These are phyloP conservation scores for Pseudonitzschia multistriata DNA, from an alignment of 108 stramenopile species.

Conservation along the genomic window DNA sequence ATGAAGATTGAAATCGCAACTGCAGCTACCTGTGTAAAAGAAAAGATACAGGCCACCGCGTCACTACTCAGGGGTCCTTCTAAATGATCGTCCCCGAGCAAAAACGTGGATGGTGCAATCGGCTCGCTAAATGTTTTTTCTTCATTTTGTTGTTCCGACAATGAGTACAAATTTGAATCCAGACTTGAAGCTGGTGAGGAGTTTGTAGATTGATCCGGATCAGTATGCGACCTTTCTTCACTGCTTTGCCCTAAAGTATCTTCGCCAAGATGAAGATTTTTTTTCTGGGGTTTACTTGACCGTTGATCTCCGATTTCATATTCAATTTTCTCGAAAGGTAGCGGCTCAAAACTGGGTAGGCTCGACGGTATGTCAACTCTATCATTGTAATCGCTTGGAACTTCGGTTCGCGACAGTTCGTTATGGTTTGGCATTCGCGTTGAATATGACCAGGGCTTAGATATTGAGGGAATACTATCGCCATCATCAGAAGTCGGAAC, in stretches of 20 bases:
- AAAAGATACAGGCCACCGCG: not conserved
- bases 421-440: not conserved
- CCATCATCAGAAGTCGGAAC: not conserved
- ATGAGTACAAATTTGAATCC: not conserved
- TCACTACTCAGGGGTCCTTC: not conserved
- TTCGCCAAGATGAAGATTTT: not conserved
- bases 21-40: not conserved
- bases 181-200: not conserved
- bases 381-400: not conserved
- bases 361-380: not conserved
- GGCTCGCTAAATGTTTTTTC: not conserved
- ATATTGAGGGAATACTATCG: not conserved
- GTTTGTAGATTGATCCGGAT: not conserved
- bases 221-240: not conserved
- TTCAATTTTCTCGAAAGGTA: not conserved
- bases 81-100: not conserved
- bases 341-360: not conserved
- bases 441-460: not conserved
- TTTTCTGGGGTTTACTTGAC: too few species aligned
- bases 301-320: not conserved
- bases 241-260: not conserved
- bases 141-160: not conserved
- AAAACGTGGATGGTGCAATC: not conserved
- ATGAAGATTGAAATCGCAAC: not conserved
- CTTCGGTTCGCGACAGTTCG: not conserved